phyloP scores from a whole-genome alignment of 2,329 filamentous ascomycete species.

The Niveomyces coronatus region DNA sequence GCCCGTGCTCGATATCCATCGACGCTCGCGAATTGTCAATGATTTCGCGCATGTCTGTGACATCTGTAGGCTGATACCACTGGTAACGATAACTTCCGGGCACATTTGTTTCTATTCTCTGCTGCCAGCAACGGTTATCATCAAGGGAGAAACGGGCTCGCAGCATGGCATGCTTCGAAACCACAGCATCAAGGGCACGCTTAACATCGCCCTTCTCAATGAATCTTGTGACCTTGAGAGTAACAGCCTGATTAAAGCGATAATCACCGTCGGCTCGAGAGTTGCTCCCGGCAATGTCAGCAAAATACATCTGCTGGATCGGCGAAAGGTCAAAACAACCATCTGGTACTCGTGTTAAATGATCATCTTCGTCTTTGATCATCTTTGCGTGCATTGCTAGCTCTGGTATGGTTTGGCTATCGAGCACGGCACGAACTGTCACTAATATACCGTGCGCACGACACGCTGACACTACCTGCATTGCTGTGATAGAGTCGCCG shows the following conservation, averaged over 20 bases:
- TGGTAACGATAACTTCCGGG: slow-evolving; percentile 6
- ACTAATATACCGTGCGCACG: no score
- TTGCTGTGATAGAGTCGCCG: no score
- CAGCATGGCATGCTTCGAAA: slow-evolving; percentile 26
- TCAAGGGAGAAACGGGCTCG: slow-evolving; percentile 21
- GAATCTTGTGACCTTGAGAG: slow-evolving; percentile 20
- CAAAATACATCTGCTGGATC: slow-evolving; percentile 33
- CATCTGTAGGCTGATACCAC: no score
- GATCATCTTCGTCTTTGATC: not conserved
- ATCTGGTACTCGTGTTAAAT: slow-evolving; percentile 11
- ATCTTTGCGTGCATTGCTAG: not conserved
- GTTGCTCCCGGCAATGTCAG: no score
- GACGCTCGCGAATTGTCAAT: slow-evolving; percentile 1
- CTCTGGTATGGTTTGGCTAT: not conserved
- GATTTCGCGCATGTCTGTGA: no score
- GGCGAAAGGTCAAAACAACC: slow-evolving; percentile 31
- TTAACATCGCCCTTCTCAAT: slow-evolving; percentile 12
- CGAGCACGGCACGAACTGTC: slow-evolving; percentile 17
- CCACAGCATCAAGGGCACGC: slow-evolving; percentile 17
- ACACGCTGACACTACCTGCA: no score
- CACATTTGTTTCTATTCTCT: no score
- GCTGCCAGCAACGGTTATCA: slow-evolving; percentile 12
- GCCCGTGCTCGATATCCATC: slow-evolving; percentile 12
- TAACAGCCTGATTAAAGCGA: slow-evolving; percentile 36
- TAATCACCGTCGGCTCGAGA: slow-evolving; percentile 18